Conservation (phyloP, 768 basidiomycete genomes). For the Boletus coccyginus region DNA sequence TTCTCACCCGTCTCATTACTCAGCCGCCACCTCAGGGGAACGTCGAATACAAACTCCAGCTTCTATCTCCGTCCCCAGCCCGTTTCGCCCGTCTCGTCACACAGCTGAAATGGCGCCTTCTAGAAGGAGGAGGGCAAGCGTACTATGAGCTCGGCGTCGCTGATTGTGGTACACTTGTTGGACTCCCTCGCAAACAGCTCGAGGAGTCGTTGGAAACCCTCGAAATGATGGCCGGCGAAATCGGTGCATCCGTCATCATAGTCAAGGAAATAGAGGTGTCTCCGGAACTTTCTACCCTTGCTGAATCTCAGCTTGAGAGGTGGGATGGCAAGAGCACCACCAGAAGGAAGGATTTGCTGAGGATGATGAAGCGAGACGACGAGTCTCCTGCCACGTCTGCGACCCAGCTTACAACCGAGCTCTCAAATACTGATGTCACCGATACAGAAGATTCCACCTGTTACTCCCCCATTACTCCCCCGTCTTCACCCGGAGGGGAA, state of each 20-base stretch:
- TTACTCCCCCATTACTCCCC: slow-evolving; percentile 6
- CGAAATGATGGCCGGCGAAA: slow-evolving; percentile 91
- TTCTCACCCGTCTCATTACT: not conserved
- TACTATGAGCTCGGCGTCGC: slow-evolving; percentile 83
- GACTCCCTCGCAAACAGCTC: slow-evolving; percentile 69
- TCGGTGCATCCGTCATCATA: slow-evolving; percentile 88
- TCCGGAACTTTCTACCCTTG: slow-evolving; percentile 40
- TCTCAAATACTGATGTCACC: slow-evolving; percentile 35
- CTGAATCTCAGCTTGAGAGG: slow-evolving; percentile 28
- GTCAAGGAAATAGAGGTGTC: slow-evolving; percentile 87
- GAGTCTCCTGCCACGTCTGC: slow-evolving; percentile 34
- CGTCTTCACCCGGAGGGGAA: slow-evolving; percentile 4
- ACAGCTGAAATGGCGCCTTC: slow-evolving; percentile 92
- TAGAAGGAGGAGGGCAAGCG: slow-evolving; percentile 81
- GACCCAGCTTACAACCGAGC: slow-evolving; percentile 40
- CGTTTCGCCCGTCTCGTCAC: slow-evolving; percentile 86
- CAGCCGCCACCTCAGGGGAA: slow-evolving; percentile 53
- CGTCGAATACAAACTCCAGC: slow-evolving; percentile 92
- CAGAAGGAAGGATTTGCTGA: slow-evolving; percentile 33
- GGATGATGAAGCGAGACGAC: slow-evolving; percentile 26
- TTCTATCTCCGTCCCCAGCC: slow-evolving; percentile 70
- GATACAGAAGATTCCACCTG: slow-evolving; percentile 35
- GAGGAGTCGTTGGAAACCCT: slow-evolving; percentile 82
- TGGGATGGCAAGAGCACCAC: slow-evolving; percentile 39
- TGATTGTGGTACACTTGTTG: slow-evolving; percentile 85